Evolutionary conservation across 805 yeast species (phyloP).

Genomic region (Pichia kluyveri): DNA sequence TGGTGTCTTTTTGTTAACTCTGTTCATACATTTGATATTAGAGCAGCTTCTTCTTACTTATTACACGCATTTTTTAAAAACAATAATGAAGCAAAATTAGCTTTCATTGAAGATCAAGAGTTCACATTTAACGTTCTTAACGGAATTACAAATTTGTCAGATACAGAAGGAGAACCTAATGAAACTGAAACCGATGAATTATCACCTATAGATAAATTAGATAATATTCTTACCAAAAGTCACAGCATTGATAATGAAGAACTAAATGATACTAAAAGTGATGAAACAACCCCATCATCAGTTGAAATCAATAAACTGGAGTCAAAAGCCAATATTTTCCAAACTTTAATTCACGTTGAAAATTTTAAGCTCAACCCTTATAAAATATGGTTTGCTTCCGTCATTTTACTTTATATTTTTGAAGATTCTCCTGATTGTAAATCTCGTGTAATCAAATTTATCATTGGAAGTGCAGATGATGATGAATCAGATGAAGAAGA

Average conservation of each 20-base stretch:
- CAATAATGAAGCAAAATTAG: constrained; percentile 50
- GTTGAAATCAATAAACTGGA: constrained; percentile 16
- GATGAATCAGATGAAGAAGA: constrained; percentile 21
- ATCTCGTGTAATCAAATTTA: constrained; percentile 38
- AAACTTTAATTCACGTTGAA: constrained; percentile 68
- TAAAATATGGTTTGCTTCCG: constrained; percentile 73
- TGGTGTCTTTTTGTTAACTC: constrained; percentile 81
- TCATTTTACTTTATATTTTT: constrained; percentile 53
- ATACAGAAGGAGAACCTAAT: not conserved
- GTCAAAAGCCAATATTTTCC: constrained; percentile 54
- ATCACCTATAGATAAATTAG: not conserved
- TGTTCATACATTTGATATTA: constrained; percentile 72
- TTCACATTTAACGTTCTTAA: constrained; percentile 27
- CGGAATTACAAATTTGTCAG: constrained; percentile 13
- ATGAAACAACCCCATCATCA: constrained; percentile 2
- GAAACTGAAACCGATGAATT: not conserved
- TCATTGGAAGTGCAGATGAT: constrained; percentile 46
- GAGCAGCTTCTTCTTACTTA: constrained; percentile 63
- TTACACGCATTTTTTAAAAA: constrained; percentile 60
- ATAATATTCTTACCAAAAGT: not conserved
- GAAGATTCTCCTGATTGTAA: constrained; percentile 44
- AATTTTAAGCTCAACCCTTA: constrained; percentile 75
- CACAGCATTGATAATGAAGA: not conserved
- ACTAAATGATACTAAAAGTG: not conserved
- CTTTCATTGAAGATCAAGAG: constrained; percentile 63